Evolutionary conservation across 2,329 filamentous ascomycete genomes (phyloP), one percentile per base, ranked within the genome.

Genomic region (Sporothrix inflata): DNA sequence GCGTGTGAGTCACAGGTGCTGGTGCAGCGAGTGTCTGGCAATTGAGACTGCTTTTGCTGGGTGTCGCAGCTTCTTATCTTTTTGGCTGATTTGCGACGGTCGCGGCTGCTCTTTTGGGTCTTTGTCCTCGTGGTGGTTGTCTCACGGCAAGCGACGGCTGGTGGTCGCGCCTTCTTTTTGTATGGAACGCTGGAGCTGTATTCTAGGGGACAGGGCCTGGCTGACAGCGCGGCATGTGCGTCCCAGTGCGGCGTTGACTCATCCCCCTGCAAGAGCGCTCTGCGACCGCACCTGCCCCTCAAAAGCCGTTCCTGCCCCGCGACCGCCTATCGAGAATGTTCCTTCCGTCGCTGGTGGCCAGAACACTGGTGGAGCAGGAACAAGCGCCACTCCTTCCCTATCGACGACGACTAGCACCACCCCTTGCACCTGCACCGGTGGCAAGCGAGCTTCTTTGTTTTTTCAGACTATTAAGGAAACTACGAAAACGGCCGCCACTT

Each of bases 311-410:
- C 21, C 47, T 68, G 72, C 68, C 71, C 73, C 73, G 67, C 73
- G 73, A 69, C 72, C 66, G 42, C 65, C 27, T 66, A 38, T 74
- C 74, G 71, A 74, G 74, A 75, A 75, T 47, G 71, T 75, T 75
- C 74, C 60, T 74, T 75, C 71, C 71, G 2, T 42, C 61, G 9
- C 47, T 21, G 24, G 16, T 40, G 51, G 16, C 51, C 38, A 45
- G 49, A 51, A 34, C 27, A n/a, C 45, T n/a, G 65, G 65, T 67
- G 38, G 63, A 57, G 66, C 60, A 55, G 30, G 47, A 42, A 38
- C 60, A 53, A 70, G 38, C 38, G 27, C 49, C 38, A 42, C 67
- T 51, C 67, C 65, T 67, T 67, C 65, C 65, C 65, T 53, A 42
- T 55, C 66, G 51, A 24, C 66, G 24, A 27, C 63, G 63, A 66